Conservation (phyloP, 2,329 filamentous ascomycete genomes). For the Epichloe amarillans region DNA sequence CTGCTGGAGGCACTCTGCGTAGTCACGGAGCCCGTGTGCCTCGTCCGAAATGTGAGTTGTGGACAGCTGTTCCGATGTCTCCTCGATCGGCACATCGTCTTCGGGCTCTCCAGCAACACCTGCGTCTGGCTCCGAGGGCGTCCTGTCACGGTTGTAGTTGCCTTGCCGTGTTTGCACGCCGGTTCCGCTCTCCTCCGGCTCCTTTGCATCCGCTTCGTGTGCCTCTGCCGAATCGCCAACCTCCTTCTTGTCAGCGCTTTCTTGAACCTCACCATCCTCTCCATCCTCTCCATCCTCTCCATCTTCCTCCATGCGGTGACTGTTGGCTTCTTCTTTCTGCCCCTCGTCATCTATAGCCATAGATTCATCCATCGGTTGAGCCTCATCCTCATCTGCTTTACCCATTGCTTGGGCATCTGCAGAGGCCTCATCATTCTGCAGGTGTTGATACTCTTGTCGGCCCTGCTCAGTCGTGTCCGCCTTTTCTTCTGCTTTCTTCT, state of each 20-base stretch:
- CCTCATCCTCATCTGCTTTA: conserved; percentile 75
- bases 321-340: conserved; percentile 39
- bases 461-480: conserved; percentile 57
- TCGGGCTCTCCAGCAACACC: conserved; percentile 35
- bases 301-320: conserved; percentile 39
- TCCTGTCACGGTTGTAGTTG: conserved; percentile 40
- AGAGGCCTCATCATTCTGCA: conserved; percentile 67
- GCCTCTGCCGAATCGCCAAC: conserved; percentile 20
- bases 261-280: conserved; percentile 25
- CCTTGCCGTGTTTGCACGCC: conserved; percentile 48
- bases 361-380: conserved; percentile 70
- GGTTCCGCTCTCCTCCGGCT: conserved; percentile 39
- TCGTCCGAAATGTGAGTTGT: conserved; percentile 54
- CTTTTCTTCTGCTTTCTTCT: conserved; percentile 24
- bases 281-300: conserved; percentile 29
- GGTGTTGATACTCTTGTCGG: conserved; percentile 81
- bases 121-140: conserved; percentile 22
- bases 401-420: conserved; percentile 89
- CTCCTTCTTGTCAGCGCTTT: conserved; percentile 30
- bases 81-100: conserved; percentile 35
- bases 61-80: conserved; percentile 51
- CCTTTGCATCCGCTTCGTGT: conserved; percentile 27
- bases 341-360: conserved; percentile 76
- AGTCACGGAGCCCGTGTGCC: conserved; percentile 30
- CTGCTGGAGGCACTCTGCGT: conserved; percentile 50